Evolutionary conservation across 495 filamentous ascomycete genomes (phyloP), one percentile per base, ranked within the genome.

Genomic region (Glutinoglossum americanum): DNA sequence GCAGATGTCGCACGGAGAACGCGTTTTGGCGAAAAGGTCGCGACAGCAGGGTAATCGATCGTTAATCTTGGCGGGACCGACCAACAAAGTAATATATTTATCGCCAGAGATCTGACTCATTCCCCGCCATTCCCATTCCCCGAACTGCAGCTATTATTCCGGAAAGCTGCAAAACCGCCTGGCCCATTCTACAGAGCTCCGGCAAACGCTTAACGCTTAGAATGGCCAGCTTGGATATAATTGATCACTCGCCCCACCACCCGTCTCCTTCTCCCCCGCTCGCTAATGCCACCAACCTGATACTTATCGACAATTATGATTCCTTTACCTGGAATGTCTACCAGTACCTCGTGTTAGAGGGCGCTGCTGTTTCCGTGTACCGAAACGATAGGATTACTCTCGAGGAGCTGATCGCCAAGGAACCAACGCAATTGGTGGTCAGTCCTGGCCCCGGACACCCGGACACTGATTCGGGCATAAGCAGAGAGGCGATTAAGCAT

Each of bases 261-360:
- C 83, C 85, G 62, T 77, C 80, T 59, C 79, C 78, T 56, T 79
- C 78, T 19, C 70, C 81, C 51, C 77, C 79, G 55, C 70, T 94
- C 30, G 66, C 79, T 21, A 87, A 75, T 51, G 90, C 90, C 27
- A 82, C 82, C 35, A 97, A 97, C 72, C 78, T 99, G 28, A 79
- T 99, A 57, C 73, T 99, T 58, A 94, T 99, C 63, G 92, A 97
- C 72, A 99, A 99, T 72, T 99, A 96, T 68, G 92, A 99, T 70
- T 96, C 90, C 0, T 99, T 97, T 64, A 94, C 90, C 60, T 97
- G 87, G 85, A 98, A 97, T 66, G 87, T 99, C 59, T 96, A 95
- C 69, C 93, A 99, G 67, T 99, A 96, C 63, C 77, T 99, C 2
- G 85, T 89, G 0, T 80, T 96, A 7, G 92, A 97, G 70, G 92